A percentile compares a stretch with the other conserved stretches of the same genome.
These are phyloP conservation scores for Debaryomycetaceae sp. DNA, from an alignment of 1,139 yeast genomes.

Conservation along the genomic window DNA sequence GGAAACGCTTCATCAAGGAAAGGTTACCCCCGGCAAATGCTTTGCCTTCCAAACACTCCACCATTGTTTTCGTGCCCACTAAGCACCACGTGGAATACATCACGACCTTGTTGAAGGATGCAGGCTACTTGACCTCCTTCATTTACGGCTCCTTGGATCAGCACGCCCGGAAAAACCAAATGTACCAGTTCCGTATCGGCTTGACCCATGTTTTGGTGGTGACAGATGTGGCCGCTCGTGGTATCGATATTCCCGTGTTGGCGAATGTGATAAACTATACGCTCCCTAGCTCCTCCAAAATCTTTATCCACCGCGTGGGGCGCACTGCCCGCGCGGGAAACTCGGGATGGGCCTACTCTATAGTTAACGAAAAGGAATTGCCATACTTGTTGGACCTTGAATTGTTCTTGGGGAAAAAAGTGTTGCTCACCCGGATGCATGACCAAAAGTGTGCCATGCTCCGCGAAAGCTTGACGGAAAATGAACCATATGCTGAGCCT, in stretches of 20 bases:
- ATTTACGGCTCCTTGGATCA: constrained; percentile 95
- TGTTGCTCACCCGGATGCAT: constrained; percentile 59
- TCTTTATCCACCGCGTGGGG: constrained; percentile 95
- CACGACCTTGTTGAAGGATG: constrained; percentile 52
- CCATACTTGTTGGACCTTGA: constrained; percentile 89
- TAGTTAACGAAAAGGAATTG: constrained; percentile 74
- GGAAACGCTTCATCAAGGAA: constrained; percentile 38
- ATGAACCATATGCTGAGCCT: constrained; percentile 34
- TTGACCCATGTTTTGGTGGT: constrained; percentile 78
- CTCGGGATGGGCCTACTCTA: constrained; percentile 94
- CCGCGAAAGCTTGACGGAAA: constrained; percentile 23
- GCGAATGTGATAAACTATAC: constrained; percentile 91
- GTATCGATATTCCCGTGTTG: constrained; percentile 94
- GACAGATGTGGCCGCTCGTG: constrained; percentile 98
- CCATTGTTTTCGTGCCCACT: constrained; percentile 92
- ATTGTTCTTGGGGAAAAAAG: constrained; percentile 76
- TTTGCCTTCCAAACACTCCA: constrained; percentile 67
- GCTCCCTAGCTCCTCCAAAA: constrained; percentile 84
- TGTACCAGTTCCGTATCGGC: constrained; percentile 77
- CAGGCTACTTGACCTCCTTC: constrained; percentile 81
- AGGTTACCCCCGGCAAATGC: constrained; percentile 70
- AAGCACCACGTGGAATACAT: constrained; percentile 95
- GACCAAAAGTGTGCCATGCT: constrained; percentile 47
- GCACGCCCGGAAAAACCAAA: constrained; percentile 84
- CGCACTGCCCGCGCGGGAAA: constrained; percentile 99